Base-by-base conservation (phyloP, 2,329 filamentous ascomycete genomes). In the Mycocentrospora acerina region DNA sequence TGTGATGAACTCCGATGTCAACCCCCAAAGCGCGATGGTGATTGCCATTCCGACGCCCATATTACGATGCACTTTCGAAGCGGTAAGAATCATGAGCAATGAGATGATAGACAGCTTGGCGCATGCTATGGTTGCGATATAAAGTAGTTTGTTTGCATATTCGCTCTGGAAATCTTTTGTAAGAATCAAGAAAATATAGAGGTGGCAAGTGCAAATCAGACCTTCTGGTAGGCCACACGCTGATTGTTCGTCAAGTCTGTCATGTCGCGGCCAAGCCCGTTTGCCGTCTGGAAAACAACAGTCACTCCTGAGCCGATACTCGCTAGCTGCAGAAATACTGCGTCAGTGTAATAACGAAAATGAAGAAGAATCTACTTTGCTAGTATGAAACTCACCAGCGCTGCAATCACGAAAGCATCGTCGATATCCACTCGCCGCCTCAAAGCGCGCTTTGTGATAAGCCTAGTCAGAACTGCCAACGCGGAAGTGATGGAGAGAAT, bases 71-170 rank as follows among this genome's bases (percentile, higher is more conserved):
- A 57, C 25, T 11, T 57, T 42, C 3, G 59, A 62, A 12, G 57
- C 59, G 2, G 60, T 64, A 13, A 65, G 46, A 7, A 61, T 62
- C 55, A 59, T 64, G 7, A 66, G 51, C 12, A 66, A 40, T 12
- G 62, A 64, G 29, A 63, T 64, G 31, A 65, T 63, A 4, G 62
- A 65, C 10, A 65, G 48, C 37, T 66, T 66, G 3, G 62, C 62
- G 10, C 64, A 53, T 7, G 55, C 52, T 24, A 66, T 42, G 9
- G 62, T 66, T 7, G 62, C 54, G 24, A 66, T 59, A 29, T 62
- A 66, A 10, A 66, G 49, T 18, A 64, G 41, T 28, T 61, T 62
- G 37, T 59, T 65, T 28, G 55, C 60, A 56, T 65, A 66, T 47
- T 63, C 62, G 31, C 52, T 51, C 62, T 66, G 19, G 25, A 4